These are phyloP conservation scores for Apiospora kogelbergensis DNA, from an alignment of 2,329 filamentous ascomycete species.

Conservation along the genomic window DNA sequence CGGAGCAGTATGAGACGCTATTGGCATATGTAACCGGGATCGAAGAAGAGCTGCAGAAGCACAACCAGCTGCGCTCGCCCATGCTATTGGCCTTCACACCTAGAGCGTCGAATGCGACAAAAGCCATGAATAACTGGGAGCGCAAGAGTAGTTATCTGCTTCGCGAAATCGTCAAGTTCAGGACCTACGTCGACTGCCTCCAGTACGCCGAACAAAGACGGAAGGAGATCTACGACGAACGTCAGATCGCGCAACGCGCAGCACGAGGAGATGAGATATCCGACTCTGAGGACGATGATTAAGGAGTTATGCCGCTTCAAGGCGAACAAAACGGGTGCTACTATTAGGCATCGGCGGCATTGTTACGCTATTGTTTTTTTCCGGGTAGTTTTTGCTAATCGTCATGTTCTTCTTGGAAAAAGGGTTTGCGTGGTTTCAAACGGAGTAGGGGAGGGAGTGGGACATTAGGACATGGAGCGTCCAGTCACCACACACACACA, in stretches of 20 bases:
- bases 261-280: constrained; percentile 8
- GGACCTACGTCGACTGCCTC: constrained; percentile 89
- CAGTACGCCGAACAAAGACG: constrained; percentile 69
- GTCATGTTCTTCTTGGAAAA: background rate
- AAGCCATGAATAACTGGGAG: constrained; percentile 96
- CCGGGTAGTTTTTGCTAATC: background rate
- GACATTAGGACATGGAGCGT: background rate
- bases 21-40: constrained; percentile 79
- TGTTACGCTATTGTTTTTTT: background rate
- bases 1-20: constrained; percentile 77
- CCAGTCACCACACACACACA: background rate
- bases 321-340: background rate
- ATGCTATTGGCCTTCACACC: constrained; percentile 91
- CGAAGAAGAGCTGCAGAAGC: constrained; percentile 79
- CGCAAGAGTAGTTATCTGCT: constrained; percentile 90
- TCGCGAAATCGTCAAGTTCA: constrained; percentile 93
- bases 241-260: constrained; percentile 6
- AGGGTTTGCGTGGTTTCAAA: background rate
- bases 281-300: background rate
- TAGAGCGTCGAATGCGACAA: constrained; percentile 74
- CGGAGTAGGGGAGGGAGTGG: background rate
- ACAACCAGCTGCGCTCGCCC: constrained; percentile 83
- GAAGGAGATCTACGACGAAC: constrained; percentile 61
- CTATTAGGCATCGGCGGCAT: background rate
- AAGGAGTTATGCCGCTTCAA: background rate